phyloP scores from a whole-genome alignment of 2,329 filamentous ascomycete genomes.

The Cytospora piceicola region DNA sequence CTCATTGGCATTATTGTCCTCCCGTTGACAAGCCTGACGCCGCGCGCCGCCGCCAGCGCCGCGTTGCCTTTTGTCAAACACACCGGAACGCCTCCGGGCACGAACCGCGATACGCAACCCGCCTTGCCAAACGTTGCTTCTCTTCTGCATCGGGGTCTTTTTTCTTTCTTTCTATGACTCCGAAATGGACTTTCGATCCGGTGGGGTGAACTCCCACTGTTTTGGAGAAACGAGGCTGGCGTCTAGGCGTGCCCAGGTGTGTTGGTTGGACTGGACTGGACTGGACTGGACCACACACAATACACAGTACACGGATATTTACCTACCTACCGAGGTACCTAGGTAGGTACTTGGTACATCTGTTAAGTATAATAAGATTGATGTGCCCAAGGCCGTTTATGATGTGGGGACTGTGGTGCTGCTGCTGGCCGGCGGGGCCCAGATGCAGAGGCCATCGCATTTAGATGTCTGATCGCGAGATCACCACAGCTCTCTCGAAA shows the following conservation, averaged over 20 bases:
- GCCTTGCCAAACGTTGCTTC: conserved; percentile 19
- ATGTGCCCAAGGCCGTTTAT: background rate
- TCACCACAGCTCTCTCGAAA: background rate
- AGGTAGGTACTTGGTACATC: background rate
- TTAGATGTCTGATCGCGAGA: conserved; percentile 3
- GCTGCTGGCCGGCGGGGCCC: background rate
- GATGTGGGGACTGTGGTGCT: background rate
- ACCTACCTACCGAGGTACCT: too few relatives aligned
- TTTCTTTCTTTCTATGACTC: background rate
- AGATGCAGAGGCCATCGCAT: background rate
- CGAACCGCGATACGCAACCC: conserved; percentile 16
- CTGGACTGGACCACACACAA: too few relatives aligned
- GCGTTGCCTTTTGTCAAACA: background rate
- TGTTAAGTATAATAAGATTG: conserved; percentile 1
- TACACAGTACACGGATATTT: too few relatives aligned
- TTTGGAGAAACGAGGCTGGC: background rate
- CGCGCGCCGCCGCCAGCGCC: background rate
- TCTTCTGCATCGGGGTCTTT: conserved; percentile 4
- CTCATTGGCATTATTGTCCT: background rate
- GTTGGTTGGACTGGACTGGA: too few relatives aligned
- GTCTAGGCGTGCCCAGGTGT: background rate
- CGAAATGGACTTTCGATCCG: background rate
- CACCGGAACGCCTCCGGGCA: conserved; percentile 10
- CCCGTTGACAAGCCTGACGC: background rate
- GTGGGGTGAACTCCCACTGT: too few relatives aligned